Conservation (phyloP, 768 basidiomycete species). For the Suillus alpinus region DNA sequence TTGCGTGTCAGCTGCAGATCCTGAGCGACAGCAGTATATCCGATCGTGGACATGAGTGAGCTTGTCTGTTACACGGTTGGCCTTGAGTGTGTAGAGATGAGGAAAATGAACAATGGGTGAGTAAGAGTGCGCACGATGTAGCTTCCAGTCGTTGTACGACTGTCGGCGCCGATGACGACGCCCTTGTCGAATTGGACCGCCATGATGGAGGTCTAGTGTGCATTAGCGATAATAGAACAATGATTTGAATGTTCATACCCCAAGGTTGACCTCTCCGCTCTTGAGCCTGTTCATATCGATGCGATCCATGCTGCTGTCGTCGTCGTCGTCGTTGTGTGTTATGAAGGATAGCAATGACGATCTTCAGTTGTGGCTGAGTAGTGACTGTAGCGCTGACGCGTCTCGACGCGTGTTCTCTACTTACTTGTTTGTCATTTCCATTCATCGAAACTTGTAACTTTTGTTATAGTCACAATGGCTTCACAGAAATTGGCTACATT, state of each 20-base stretch:
- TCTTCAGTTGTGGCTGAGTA: conserved; percentile 20
- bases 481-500: conserved; percentile 51
- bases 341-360: conserved; percentile 13
- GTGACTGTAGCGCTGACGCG: conserved; percentile 45
- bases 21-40: conserved; percentile 98
- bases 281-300: conserved; percentile 89
- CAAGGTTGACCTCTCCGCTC: conserved; percentile 93
- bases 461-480: conserved; percentile 38
- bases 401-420: conserved; percentile 38
- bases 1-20: conserved; percentile 97
- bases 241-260: conserved; percentile 55
- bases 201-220: conserved; percentile 91
- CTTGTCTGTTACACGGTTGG: conserved; percentile 98
- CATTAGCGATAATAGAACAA: background rate
- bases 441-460: background rate
- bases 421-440: background rate
- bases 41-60: conserved; percentile 95
- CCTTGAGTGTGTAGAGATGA: conserved; percentile 43
- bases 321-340: conserved; percentile 5
- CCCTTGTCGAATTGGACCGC: conserved; percentile 95
- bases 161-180: conserved; percentile 96
- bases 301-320: conserved; percentile 46
- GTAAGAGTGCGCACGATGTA: conserved; percentile 70
- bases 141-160: conserved; percentile 93
- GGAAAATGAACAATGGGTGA: background rate